Evolutionary conservation across 1,284 basidiomycete genomes (phyloP).

Genomic region (Caloboletus firmus): DNA sequence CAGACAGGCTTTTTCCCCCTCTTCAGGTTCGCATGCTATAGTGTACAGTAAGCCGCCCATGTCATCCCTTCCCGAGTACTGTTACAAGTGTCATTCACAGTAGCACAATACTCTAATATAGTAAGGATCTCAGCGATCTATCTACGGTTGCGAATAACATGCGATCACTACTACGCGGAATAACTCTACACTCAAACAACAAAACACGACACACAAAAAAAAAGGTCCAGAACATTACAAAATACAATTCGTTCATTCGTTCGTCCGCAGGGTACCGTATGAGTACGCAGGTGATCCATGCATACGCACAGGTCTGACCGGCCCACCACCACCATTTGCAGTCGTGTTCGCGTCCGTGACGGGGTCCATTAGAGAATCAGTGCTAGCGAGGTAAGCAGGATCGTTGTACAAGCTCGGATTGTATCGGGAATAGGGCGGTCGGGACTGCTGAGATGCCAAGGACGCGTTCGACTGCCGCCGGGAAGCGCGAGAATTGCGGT

Average conservation of each 20-base stretch:
- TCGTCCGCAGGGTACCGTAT: constrained; percentile 18
- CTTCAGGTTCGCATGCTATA: neutral
- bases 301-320: constrained; percentile 19
- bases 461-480: constrained; percentile 28
- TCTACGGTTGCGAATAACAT: constrained; percentile 8
- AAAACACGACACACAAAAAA: no score
- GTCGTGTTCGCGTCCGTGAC: constrained; percentile 27
- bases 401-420: constrained; percentile 30
- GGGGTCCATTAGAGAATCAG: constrained; percentile 28
- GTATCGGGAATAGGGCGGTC: constrained; percentile 18
- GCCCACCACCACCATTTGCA: constrained; percentile 25
- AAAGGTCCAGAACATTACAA: neutral
- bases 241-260: constrained; percentile 9
- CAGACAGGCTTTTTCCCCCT: neutral
- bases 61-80: neutral
- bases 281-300: constrained; percentile 25
- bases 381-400: constrained; percentile 25
- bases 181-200: constrained; percentile 12
- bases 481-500: constrained; percentile 6
- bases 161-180: constrained; percentile 6
- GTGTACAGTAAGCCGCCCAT: neutral
- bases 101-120: neutral
- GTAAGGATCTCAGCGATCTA: constrained; percentile 1
- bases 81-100: neutral
- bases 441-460: constrained; percentile 22